Conservation (phyloP, 108 stramenopile species). For the Nitzschia sp. region DNA sequence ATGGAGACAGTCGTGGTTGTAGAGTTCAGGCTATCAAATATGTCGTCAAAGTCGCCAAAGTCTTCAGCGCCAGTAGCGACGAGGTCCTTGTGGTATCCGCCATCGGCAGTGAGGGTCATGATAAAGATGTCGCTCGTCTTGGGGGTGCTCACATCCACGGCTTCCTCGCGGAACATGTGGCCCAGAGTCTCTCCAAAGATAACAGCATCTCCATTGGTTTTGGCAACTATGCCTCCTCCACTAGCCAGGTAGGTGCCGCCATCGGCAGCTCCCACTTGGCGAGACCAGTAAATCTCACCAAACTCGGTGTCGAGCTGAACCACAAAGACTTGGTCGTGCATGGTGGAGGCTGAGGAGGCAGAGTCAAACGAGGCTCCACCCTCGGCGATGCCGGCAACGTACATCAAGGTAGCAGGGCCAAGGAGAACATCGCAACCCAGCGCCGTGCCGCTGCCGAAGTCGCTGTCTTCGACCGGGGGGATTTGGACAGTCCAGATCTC, state of each 20-base stretch:
- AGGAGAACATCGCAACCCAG: conserved; percentile 15
- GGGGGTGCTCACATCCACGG: not conserved
- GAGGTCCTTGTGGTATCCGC: not conserved
- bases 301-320: conserved; percentile 24
- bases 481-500: conserved; percentile 23
- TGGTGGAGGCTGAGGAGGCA: too few relatives aligned
- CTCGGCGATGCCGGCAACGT: conserved; percentile 25
- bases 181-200: conserved; percentile 47
- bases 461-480: conserved; percentile 1
- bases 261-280: conserved; percentile 37
- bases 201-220: conserved; percentile 38
- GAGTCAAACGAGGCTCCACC: conserved; percentile 10
- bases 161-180: conserved; percentile 12
- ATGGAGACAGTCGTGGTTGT: not conserved
- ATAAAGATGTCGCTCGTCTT: not conserved
- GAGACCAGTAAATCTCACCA: conserved; percentile 29
- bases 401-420: conserved; percentile 13
- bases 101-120: not conserved
- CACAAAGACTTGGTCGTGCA: conserved; percentile 42
- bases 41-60: not conserved
- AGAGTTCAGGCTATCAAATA: not conserved
- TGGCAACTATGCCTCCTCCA: conserved; percentile 33
- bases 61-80: not conserved
- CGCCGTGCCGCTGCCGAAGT: not conserved
- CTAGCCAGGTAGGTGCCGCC: conserved; percentile 32